Evolutionary conservation across 2,329 filamentous ascomycete species (phyloP).

Genomic region (Bisporella sp.): DNA sequence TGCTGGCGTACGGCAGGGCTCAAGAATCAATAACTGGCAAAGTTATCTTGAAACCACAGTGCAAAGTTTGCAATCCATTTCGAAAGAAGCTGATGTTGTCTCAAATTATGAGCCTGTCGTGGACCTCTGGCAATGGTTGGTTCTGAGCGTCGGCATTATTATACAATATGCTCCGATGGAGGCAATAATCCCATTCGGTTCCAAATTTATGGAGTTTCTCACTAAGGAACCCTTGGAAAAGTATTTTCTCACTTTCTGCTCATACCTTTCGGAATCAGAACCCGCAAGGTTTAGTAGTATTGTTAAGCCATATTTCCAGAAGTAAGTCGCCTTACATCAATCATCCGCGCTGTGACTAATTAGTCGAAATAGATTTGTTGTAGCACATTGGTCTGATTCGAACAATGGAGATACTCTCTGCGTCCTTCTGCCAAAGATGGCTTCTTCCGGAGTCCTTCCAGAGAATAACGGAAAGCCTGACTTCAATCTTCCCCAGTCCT

Average conservation of each 20-base stretch:
- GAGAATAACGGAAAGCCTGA: constrained; percentile 43
- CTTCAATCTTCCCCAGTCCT: constrained; percentile 54
- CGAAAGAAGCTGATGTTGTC: constrained; percentile 29
- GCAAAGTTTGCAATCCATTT: constrained; percentile 42
- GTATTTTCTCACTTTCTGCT: constrained; percentile 82
- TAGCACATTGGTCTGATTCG: constrained; percentile 62
- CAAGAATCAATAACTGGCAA: constrained; percentile 67
- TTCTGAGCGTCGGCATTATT: constrained; percentile 56
- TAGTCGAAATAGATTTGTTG: constrained; percentile 56
- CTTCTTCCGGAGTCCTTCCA: constrained; percentile 47
- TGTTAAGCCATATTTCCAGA: constrained; percentile 76
- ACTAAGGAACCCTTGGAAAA: constrained; percentile 57
- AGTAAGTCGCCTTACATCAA: constrained; percentile 33
- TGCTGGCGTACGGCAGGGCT: constrained; percentile 75
- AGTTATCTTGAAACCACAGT: constrained; percentile 50
- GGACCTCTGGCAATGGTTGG: constrained; percentile 48
- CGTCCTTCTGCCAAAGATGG: constrained; percentile 60
- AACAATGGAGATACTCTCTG: constrained; percentile 62
- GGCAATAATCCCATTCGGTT: constrained; percentile 63
- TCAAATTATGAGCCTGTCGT: constrained; percentile 25
- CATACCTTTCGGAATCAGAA: constrained; percentile 69
- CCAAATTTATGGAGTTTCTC: constrained; percentile 57
- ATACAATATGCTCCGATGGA: constrained; percentile 76
- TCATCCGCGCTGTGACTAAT: not conserved
- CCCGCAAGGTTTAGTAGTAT: constrained; percentile 68